phyloP scores from a whole-genome alignment of 352 stramenopile species.

The Globisporangium cederbergense region DNA sequence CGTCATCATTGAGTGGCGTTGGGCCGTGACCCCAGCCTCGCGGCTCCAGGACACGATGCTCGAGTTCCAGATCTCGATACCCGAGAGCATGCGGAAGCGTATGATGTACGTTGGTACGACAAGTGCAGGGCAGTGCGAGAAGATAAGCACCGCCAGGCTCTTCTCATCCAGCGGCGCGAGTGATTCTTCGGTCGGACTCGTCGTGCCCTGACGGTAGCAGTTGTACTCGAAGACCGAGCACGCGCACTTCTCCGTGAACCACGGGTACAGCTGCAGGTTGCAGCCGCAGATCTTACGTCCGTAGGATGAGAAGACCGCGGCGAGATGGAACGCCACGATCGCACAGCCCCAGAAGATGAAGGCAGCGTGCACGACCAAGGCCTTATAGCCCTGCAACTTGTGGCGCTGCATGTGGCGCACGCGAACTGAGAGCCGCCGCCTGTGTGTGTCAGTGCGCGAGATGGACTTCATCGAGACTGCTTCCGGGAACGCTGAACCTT shows the following conservation, averaged over 20 bases:
- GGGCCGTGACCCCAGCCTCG: constrained; percentile 12
- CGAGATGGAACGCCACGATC: constrained; percentile 5
- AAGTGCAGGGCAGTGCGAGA: constrained; percentile 22
- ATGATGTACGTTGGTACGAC: constrained; percentile 16
- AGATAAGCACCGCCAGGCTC: constrained; percentile 17
- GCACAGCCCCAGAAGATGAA: constrained; percentile 14
- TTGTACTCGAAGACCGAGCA: constrained; percentile 21
- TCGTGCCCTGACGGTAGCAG: constrained; percentile 3
- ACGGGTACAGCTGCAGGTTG: constrained; percentile 9
- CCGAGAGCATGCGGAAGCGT: constrained; percentile 19
- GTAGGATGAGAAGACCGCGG: background rate
- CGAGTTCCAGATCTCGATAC: constrained; percentile 28
- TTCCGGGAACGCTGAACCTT: background rate
- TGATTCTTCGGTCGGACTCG: constrained; percentile 1
- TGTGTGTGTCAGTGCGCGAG: background rate
- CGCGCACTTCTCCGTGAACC: constrained; percentile 15
- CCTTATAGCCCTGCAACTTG: background rate
- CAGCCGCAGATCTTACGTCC: constrained; percentile 12
- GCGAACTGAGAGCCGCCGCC: constrained; percentile 3
- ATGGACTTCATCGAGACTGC: background rate
- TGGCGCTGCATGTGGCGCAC: constrained; percentile 11
- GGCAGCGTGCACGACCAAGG: background rate
- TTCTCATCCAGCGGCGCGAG: constrained; percentile 15
- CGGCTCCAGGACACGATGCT: constrained; percentile 16
- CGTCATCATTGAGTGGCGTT: constrained; percentile 7